These are phyloP conservation scores for Pythium aquatile DNA, from an alignment of 352 stramenopile genomes.

Conservation along the genomic window DNA sequence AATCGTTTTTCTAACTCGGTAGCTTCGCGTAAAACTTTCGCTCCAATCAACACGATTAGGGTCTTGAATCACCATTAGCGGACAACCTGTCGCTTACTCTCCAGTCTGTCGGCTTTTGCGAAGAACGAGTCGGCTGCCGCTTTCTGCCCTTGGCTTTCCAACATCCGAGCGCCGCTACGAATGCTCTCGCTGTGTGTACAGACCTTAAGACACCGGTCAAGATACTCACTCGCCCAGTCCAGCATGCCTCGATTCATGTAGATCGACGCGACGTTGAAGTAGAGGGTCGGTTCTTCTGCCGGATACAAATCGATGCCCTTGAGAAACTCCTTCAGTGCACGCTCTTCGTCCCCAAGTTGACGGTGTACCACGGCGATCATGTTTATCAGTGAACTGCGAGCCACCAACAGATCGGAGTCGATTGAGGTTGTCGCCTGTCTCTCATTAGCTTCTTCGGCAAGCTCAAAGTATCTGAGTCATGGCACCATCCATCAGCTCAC, in stretches of 20 bases:
- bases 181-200: conserved; percentile 6
- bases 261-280: conserved; percentile 50
- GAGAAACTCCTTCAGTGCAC: conserved; percentile 34
- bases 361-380: conserved; percentile 40
- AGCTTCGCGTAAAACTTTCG: background rate
- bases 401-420: conserved; percentile 12
- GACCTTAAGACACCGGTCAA: conserved; percentile 17
- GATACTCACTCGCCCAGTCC: conserved; percentile 18
- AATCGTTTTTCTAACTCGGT: conserved; percentile 21
- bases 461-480: conserved; percentile 11
- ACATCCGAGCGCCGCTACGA: background rate
- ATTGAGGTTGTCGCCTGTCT: background rate
- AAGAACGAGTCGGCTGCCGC: conserved; percentile 28
- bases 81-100: too few species aligned
- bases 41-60: too few species aligned
- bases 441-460: conserved; percentile 10
- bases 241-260: conserved; percentile 25
- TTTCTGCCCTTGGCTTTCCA: conserved; percentile 7
- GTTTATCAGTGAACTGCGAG: conserved; percentile 35
- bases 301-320: conserved; percentile 38
- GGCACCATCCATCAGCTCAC: background rate
- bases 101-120: conserved; percentile 10
- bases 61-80: too few species aligned
- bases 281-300: conserved; percentile 33
- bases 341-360: conserved; percentile 26